Base-by-base conservation (phyloP, 1,139 yeast genomes). In the Taphrina betulina region DNA sequence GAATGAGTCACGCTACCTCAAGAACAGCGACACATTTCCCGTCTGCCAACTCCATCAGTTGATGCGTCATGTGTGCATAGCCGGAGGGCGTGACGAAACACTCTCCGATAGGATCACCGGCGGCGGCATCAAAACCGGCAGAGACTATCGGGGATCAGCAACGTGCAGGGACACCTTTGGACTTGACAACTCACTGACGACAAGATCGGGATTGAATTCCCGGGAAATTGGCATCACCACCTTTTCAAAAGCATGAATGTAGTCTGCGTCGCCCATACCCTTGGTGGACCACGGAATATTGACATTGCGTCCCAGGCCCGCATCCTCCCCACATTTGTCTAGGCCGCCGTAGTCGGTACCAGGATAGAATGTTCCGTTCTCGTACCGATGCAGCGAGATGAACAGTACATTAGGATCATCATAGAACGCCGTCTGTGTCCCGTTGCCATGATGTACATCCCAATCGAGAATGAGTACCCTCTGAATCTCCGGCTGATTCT, bases 101-200 rank as follows among this genome's bases (percentile, higher is more conserved):
- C 37, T 94, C 95, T n/a, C 98, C 99, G 63, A 94, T 87, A 57
- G 88, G 83, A 71, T 94, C 99, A 54, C 97, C 98, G 64, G 87
- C 96, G 0, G 99, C 99, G 22, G 98, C 98, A 72, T 92, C 99
- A 66, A 92, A 92, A 0, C 99, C 99, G 0, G 97, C 83, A 40
- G 96, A 87, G 31, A 94, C 48, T 43, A 20, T 2, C 16, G 4
- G 22, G 16, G 10, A 24, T 5, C 23, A 19, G 16, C 36, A 37
- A 4, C n/a, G 24, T 14, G 5, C 5, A 14, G 20, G 14, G 20
- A 5, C 24, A 8, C 16, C 10, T n/a, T 12, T 20, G 22, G 8
- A 20, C 16, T 33, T 29, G 26, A 16, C 16, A 31, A 36, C 83
- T 12, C 31, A 43, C 48, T 50, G 36, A 94, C 87, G 4, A 89